Evolutionary conservation across 805 yeast genomes (phyloP).

Genomic region (Torulaspora microellipsoides): DNA sequence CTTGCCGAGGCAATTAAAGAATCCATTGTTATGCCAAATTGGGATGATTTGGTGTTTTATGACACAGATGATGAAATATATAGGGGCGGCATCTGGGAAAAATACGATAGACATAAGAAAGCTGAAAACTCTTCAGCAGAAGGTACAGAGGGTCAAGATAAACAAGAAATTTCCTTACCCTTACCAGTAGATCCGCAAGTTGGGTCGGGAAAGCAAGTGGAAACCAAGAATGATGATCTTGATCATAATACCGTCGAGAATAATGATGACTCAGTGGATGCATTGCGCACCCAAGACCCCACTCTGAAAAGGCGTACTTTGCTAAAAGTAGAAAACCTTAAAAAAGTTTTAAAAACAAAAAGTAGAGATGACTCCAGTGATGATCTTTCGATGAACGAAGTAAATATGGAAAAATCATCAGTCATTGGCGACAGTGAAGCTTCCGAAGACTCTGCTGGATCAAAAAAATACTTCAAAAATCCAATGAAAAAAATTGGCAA

Average conservation of each 20-base stretch:
- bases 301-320: conserved; percentile 17
- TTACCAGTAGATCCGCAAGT: not conserved
- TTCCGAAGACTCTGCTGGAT: conserved; percentile 26
- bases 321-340: conserved; percentile 19
- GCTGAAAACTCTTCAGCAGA: conserved; percentile 6
- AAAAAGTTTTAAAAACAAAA: conserved; percentile 21
- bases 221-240: not conserved
- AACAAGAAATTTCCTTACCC: not conserved
- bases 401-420: conserved; percentile 25
- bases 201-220: not conserved
- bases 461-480: conserved; percentile 39
- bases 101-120: conserved; percentile 3
- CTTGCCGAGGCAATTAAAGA: conserved; percentile 76
- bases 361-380: conserved; percentile 29
- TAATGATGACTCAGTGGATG: conserved; percentile 4
- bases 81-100: conserved; percentile 90
- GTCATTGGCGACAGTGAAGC: conserved; percentile 8
- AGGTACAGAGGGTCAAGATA: not conserved
- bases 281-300: conserved; percentile 1
- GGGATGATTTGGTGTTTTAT: conserved; percentile 81
- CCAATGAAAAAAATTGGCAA: conserved; percentile 59
- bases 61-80: conserved; percentile 63
- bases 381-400: conserved; percentile 12
- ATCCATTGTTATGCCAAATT: conserved; percentile 75
- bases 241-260: not conserved